These are phyloP conservation scores for Moniliophthora roreri DNA, from an alignment of 1,284 basidiomycete genomes.

Conservation along the genomic window DNA sequence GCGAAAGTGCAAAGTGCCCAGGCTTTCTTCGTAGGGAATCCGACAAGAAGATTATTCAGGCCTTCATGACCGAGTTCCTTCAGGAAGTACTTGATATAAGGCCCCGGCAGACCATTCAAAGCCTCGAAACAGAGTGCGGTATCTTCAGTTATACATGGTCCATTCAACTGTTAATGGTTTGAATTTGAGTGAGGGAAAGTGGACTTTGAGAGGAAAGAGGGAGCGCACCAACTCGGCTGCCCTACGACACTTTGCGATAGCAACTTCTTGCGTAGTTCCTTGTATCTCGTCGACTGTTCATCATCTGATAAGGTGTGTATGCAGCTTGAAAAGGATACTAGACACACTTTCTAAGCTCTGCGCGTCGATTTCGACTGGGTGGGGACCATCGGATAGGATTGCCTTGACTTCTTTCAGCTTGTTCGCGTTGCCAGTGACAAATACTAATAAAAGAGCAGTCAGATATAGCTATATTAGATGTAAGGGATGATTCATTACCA, in stretches of 20 bases:
- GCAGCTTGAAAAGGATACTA: constrained; percentile 15
- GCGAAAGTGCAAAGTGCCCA: constrained; percentile 96
- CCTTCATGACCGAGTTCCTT: constrained; percentile 82
- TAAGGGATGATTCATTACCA: too few species aligned
- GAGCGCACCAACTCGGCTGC: constrained; percentile 76
- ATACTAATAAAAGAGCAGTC: constrained; percentile 64
- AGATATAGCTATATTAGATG: too few species aligned
- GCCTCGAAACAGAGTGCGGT: constrained; percentile 93
- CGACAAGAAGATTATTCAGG: constrained; percentile 82
- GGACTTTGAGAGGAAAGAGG: background rate
- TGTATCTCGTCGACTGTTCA: constrained; percentile 66
- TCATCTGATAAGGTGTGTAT: constrained; percentile 7
- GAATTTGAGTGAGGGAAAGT: constrained; percentile 7
- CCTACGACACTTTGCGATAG: constrained; percentile 81
- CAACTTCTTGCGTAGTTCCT: constrained; percentile 90
- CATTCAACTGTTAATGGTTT: constrained; percentile 54
- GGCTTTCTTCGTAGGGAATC: constrained; percentile 82
- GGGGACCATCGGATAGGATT: constrained; percentile 61
- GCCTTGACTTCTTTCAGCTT: constrained; percentile 88
- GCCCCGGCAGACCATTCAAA: constrained; percentile 88
- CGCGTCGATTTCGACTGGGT: constrained; percentile 66
- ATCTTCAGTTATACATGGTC: constrained; percentile 95
- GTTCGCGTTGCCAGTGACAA: constrained; percentile 94
- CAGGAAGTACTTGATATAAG: constrained; percentile 96
- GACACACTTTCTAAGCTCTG: constrained; percentile 66